These are phyloP conservation scores for Boletus coccyginus DNA, from an alignment of 768 basidiomycete species.

Conservation along the genomic window DNA sequence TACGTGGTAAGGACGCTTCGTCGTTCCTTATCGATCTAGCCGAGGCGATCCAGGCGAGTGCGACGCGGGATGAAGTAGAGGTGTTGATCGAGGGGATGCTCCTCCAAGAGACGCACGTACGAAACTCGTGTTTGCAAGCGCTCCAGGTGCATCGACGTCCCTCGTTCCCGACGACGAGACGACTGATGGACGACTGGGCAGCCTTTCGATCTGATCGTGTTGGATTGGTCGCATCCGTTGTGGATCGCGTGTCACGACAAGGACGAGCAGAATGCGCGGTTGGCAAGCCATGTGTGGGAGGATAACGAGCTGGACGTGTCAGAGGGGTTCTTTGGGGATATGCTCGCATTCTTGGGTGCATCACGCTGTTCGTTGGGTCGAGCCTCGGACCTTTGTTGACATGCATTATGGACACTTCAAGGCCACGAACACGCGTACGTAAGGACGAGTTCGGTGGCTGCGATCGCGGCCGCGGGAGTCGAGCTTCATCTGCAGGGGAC, in stretches of 20 bases:
- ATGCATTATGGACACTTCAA: slow-evolving; percentile 24
- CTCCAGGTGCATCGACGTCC: slow-evolving; percentile 60
- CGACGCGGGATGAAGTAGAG: slow-evolving; percentile 58
- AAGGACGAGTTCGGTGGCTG: slow-evolving; percentile 63
- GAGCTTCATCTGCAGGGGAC: slow-evolving; percentile 64
- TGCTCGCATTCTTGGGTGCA: slow-evolving; percentile 70
- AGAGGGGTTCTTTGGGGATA: slow-evolving; percentile 51
- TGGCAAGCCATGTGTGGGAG: slow-evolving; percentile 87
- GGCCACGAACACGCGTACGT: slow-evolving; percentile 82
- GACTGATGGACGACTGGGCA: slow-evolving; percentile 30
- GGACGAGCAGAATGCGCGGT: slow-evolving; percentile 81
- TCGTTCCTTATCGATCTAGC: slow-evolving; percentile 78
- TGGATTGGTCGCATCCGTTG: slow-evolving; percentile 88
- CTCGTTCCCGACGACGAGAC: no score
- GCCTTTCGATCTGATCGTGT: slow-evolving; percentile 92
- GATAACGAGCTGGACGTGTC: slow-evolving; percentile 92
- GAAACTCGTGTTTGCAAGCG: slow-evolving; percentile 85
- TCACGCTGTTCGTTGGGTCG: neutral
- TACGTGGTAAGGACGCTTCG: slow-evolving; percentile 83
- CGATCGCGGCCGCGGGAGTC: slow-evolving; percentile 77
- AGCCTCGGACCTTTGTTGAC: no score
- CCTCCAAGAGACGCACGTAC: slow-evolving; percentile 81
- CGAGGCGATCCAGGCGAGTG: slow-evolving; percentile 68
- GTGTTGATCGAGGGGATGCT: slow-evolving; percentile 73
- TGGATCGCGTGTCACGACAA: slow-evolving; percentile 89